phyloP scores from a whole-genome alignment of 306 rosid genomes.

The Inga laurina region DNA sequence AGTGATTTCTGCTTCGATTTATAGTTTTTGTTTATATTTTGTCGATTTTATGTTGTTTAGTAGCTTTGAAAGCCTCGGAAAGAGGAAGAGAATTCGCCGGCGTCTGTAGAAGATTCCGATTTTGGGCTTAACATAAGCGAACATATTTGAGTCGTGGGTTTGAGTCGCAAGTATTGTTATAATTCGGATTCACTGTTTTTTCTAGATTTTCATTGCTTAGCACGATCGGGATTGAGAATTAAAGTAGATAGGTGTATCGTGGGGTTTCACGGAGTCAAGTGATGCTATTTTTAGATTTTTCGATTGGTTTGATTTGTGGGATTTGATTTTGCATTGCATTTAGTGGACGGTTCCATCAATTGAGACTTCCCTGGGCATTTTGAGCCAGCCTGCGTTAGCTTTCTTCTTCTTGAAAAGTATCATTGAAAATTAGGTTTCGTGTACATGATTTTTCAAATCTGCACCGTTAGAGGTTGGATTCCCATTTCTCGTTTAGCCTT shows the following conservation, averaged over 20 bases:
- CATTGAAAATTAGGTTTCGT: slow-evolving; percentile 7
- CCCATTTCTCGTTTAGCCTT: neutral
- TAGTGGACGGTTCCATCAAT: neutral
- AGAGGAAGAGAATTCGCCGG: neutral
- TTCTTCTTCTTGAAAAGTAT: neutral
- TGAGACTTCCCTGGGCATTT: neutral
- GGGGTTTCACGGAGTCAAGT: slow-evolving; percentile 5
- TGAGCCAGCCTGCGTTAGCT: neutral
- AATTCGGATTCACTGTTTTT: neutral
- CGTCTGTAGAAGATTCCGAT: neutral
- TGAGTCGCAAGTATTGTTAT: neutral
- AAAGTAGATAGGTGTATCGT: slow-evolving; percentile 13
- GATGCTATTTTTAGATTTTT: slow-evolving; percentile 8
- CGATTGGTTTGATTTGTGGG: slow-evolving; percentile 15
- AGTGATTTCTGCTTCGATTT: slow-evolving; percentile 35
- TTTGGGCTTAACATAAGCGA: neutral
- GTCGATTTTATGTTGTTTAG: slow-evolving; percentile 20
- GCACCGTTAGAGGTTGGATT: neutral
- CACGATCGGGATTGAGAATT: slow-evolving; percentile 15
- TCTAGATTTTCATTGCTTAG: slow-evolving; percentile 1
- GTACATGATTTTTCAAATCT: neutral
- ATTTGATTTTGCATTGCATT: slow-evolving; percentile 9
- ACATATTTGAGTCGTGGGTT: neutral
- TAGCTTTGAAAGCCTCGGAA: slow-evolving; percentile 2
- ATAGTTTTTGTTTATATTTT: slow-evolving; percentile 16